phyloP scores from a whole-genome alignment of 1,284 basidiomycete genomes.

The Trichosporon inkin region DNA sequence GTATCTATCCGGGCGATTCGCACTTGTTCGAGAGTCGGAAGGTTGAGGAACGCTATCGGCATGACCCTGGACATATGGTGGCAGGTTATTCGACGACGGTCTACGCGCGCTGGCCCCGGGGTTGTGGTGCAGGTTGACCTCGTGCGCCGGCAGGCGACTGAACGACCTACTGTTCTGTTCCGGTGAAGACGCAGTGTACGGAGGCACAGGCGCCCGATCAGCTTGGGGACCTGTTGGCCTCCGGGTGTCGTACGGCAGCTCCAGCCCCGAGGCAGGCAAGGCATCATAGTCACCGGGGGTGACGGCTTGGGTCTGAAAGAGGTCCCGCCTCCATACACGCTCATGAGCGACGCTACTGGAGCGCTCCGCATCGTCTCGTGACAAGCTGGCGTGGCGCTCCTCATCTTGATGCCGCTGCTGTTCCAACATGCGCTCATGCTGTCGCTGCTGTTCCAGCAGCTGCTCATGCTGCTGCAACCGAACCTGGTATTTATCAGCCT shows the following conservation, averaged over 20 bases:
- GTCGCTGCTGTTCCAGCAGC: constrained; percentile 27
- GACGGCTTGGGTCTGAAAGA: background rate
- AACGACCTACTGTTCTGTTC: background rate
- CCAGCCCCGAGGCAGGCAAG: background rate
- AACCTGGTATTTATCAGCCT: constrained; percentile 36
- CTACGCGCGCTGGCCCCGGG: too few species aligned
- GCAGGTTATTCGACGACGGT: too few species aligned
- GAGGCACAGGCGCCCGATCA: background rate
- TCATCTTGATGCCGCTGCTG: constrained; percentile 1
- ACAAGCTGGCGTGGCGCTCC: background rate
- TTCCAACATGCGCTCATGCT: background rate
- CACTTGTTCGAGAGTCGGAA: too few species aligned
- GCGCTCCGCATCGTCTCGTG: background rate
- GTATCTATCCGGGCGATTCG: too few species aligned
- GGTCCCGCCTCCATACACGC: background rate
- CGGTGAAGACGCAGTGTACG: background rate
- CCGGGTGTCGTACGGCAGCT: background rate
- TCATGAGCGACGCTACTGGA: background rate
- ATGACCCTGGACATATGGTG: too few species aligned
- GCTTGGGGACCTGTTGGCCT: background rate
- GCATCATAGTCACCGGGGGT: background rate
- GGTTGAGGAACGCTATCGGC: too few species aligned
- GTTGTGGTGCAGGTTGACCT: background rate
- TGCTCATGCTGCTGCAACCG: constrained; percentile 41
- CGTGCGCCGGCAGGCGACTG: background rate